These are phyloP conservation scores for Quercus alba DNA, from an alignment of 306 rosid genomes.

Conservation along the genomic window DNA sequence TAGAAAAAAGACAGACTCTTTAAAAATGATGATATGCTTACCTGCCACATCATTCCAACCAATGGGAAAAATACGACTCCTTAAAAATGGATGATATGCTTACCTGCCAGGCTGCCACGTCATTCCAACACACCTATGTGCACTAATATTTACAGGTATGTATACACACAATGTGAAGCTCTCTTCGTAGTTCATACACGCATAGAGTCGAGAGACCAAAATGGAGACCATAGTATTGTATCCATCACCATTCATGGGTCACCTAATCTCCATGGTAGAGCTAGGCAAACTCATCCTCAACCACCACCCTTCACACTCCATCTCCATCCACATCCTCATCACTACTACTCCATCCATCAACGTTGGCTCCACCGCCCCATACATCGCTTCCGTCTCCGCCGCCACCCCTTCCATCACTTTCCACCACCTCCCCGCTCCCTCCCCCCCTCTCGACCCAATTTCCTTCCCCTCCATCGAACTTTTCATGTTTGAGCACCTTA, in stretches of 20 bases:
- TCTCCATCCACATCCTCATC: slow-evolving; percentile 31
- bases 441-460: slow-evolving; percentile 11
- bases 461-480: slow-evolving; percentile 13
- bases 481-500: slow-evolving; percentile 16
- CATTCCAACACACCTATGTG: too few species aligned
- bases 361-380: slow-evolving; percentile 13
- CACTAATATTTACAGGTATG: too few species aligned
- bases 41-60: too few species aligned
- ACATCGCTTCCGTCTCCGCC: slow-evolving; percentile 29
- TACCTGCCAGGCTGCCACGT: too few species aligned
- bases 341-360: slow-evolving; percentile 33
- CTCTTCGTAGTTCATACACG: too few species aligned
- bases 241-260: slow-evolving; percentile 34
- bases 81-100: too few species aligned
- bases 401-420: slow-evolving; percentile 29
- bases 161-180: too few species aligned
- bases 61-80: too few species aligned
- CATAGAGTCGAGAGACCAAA: too few species aligned
- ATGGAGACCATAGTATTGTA: slow-evolving; percentile 35
- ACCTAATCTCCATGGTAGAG: slow-evolving; percentile 38
- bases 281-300: slow-evolving; percentile 28
- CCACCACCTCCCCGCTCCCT: slow-evolving; percentile 24
- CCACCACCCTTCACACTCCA: slow-evolving; percentile 27
- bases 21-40: too few species aligned
- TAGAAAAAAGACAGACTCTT: too few species aligned